Evolutionary conservation across 139 green algal genomes (phyloP), one percentile per base, ranked within the genome.

Genomic region (Nannochloris sp.): DNA sequence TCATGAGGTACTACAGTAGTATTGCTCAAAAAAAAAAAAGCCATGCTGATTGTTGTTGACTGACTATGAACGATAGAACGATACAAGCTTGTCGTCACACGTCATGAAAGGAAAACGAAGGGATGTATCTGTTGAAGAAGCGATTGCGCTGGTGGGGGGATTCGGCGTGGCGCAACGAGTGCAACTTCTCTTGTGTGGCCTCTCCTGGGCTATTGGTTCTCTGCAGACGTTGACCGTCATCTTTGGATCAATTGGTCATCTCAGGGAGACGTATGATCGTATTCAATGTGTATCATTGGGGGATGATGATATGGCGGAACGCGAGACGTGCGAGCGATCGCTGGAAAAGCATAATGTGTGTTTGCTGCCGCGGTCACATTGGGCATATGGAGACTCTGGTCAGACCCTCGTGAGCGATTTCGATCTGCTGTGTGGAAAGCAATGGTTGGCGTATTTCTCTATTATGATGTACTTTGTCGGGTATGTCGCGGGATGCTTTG

Each of bases 391-490:
- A n/a, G 60, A 27, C 60, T 75, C 64, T 18, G 43, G 34, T 15
- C 15, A 37, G 21, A 67, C 57, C 0, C 36, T 85, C 3, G 59
- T 75, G 1, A 79, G 61, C 4, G 69, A 90, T 46, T 90, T 81
- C 44, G 71, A 84, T 48, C 56, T 90, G 6, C 44, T 85, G 0
- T 90, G 84, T 49, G 48, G 66, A 4, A 29, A 68, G 9, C 54
- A 58, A 8, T 87, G 75, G 78, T 64, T 68, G 19, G 56, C 66
- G 1, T 75, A 84, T 44, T 15, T 79, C 3, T 70, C 75, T 24
- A 75, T 76, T 48, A 56, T 27, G 11, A 67, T 57, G 23, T 90
- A 87, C 67, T 90, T 90, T 61, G 31, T 79, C 1, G 77, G 82
- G 11, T 80, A 71, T 48, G 68, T 88, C 21, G 62, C 81, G 4